Conservation (phyloP, 768 basidiomycete genomes). For the Tephrocybe sp. region DNA sequence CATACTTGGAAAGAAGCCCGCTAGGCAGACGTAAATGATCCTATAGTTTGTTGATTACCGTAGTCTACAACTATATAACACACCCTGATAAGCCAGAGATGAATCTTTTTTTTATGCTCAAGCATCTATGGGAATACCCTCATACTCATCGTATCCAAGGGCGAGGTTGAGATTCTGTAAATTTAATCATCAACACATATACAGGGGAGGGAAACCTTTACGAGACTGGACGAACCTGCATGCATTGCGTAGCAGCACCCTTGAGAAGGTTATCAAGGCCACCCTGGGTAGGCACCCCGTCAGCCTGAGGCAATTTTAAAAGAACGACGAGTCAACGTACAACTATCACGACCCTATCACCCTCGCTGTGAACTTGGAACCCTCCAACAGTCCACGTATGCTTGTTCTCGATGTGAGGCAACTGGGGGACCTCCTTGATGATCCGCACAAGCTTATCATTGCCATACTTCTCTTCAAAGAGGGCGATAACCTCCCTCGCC, state of each 20-base stretch:
- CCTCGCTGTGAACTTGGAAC: conserved; percentile 86
- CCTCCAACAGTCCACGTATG: conserved; percentile 94
- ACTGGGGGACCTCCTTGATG: conserved; percentile 65
- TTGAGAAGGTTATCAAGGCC: conserved; percentile 96
- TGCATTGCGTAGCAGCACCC: conserved; percentile 97
- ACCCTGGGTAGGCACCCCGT: conserved; percentile 56
- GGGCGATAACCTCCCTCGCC: conserved; percentile 65
- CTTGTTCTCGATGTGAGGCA: conserved; percentile 73
- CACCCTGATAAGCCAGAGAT: too few relatives aligned
- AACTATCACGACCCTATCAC: conserved; percentile 91
- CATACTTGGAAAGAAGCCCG: background rate
- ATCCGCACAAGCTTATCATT: conserved; percentile 72
- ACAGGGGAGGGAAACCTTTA: background rate
- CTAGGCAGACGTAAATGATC: too few relatives aligned
- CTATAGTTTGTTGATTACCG: too few relatives aligned
- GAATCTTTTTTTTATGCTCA: conserved; percentile 1
- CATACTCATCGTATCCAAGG: conserved; percentile 82
- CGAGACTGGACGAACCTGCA: conserved; percentile 87
- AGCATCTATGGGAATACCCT: conserved; percentile 56
- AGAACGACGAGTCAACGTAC: conserved; percentile 41
- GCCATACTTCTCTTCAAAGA: conserved; percentile 78
- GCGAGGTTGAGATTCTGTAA: conserved; percentile 84
- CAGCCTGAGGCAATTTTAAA: conserved; percentile 2
- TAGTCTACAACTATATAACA: too few relatives aligned
- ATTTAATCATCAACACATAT: conserved; percentile 3